phyloP scores from a whole-genome alignment of 768 basidiomycete species.

The Agrocybe pediades region DNA sequence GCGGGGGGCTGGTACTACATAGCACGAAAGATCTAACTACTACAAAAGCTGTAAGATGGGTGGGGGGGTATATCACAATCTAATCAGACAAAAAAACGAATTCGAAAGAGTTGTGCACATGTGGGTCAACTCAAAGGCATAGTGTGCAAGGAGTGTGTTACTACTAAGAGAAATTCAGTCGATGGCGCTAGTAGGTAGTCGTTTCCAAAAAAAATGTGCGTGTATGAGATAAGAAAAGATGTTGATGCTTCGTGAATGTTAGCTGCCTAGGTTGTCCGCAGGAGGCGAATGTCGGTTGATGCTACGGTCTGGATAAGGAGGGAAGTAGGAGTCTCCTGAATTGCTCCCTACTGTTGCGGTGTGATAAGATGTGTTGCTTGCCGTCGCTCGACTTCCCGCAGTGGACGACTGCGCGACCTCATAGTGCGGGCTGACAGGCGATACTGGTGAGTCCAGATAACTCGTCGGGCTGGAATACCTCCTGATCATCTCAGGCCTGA shows the following conservation, averaged over 20 bases:
- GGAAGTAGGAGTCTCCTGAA: conserved; percentile 6
- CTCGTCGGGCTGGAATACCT: conserved; percentile 16
- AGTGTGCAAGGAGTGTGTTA: not conserved
- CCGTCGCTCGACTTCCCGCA: conserved; percentile 20
- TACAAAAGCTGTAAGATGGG: not conserved
- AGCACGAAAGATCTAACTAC: not conserved
- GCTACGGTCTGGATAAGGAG: not conserved
- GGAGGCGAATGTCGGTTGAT: not conserved
- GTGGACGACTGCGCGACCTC: conserved; percentile 20
- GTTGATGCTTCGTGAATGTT: not conserved
- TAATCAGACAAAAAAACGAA: not conserved
- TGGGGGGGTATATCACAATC: not conserved
- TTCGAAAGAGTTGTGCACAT: not conserved
- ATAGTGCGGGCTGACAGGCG: too few relatives aligned
- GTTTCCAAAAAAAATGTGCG: not conserved
- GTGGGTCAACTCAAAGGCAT: not conserved
- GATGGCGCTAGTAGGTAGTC: not conserved
- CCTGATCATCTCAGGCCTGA: conserved; percentile 10
- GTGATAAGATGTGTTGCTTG: conserved; percentile 17
- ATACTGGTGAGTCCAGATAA: too few relatives aligned
- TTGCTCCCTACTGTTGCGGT: conserved; percentile 23
- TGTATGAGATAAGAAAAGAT: not conserved
- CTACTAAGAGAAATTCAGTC: not conserved
- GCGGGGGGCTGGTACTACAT: too few relatives aligned
- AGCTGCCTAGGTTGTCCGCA: not conserved